Base-by-base conservation (phyloP, 2,329 filamentous ascomycete species). In the Colletotrichum truncatum region DNA sequence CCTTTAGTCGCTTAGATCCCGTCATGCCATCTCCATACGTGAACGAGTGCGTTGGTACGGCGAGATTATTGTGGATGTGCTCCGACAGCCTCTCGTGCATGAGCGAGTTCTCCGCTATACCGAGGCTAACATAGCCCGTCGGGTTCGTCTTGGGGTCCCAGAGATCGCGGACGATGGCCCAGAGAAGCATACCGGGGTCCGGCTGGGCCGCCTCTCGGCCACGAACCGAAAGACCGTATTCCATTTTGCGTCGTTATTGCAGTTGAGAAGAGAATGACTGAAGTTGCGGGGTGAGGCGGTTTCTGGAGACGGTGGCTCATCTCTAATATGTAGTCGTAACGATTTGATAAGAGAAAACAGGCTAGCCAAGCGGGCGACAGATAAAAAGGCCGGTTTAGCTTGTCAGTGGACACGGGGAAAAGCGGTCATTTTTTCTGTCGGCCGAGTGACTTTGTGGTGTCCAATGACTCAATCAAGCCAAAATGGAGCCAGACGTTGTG, bases 71-170 rank as follows among this genome's bases (percentile, higher is more conserved):
- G 68, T 82, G 80, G 28, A 81, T 74, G 62, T 81, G 81, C 18
- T 78, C 69, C 2, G 77, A 71, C 3, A 86, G 75, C 3, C 75
- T 70, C 16, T 78, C 69, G 59, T 86, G 84, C 83, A 86, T 85
- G 41, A 87, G 77, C 1, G 74, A 72, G 69, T 87, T 86, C 70
- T 87, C 85, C 6, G 85, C 84, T 1, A 86, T 75, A 1, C 84
- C 84, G 0, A 87, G 76, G 62, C 80, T 85, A 30, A 85, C 73
- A 64, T 80, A 84, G 25, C 84, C 84, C 12, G 73, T 68, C 0
- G 80, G 78, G 54, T 83, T 83, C 4, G 72, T 68, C 4, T 70
- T 49, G 0, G 79, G 76, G 56, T 83, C 68, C 76, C 79, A 87
- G 6, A 80, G 71, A 66, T 86, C 76, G 7, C 73, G 70, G 39